Percentiles rank a stretch among this genome's conserved stretches.
Conservation (phyloP, 768 basidiomycete species). For the Lentinula aciculospora region DNA sequence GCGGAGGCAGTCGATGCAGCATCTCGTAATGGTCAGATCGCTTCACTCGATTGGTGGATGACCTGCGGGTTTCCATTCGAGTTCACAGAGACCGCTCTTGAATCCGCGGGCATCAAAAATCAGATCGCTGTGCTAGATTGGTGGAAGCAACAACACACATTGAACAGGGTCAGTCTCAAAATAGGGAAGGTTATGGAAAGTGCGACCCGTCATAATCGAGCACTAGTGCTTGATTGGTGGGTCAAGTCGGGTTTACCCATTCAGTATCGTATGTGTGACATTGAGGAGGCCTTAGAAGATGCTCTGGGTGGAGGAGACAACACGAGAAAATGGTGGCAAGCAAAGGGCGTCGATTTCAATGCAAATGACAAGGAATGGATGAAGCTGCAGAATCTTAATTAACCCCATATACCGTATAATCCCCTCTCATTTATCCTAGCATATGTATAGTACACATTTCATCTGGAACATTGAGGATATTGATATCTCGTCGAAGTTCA, state of each 20-base stretch:
- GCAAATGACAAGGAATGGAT: conserved; percentile 87
- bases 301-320: conserved; percentile 75
- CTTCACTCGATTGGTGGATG: conserved; percentile 80
- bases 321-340: conserved; percentile 76
- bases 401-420: conserved; percentile 11
- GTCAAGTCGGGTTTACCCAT: conserved; percentile 70
- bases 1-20: conserved; percentile 75
- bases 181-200: conserved; percentile 83
- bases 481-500: conserved; percentile 80
- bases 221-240: conserved; percentile 88
- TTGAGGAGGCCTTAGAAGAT: conserved; percentile 88
- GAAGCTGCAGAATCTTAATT: conserved; percentile 75
- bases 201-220: conserved; percentile 78
- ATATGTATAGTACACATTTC: conserved; percentile 87
- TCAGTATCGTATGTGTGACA: conserved; percentile 86
- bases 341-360: conserved; percentile 77
- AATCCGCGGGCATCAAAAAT: conserved; percentile 74
- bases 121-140: conserved; percentile 75
- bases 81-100: conserved; percentile 77
- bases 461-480: conserved; percentile 92
- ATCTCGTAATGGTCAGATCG: conserved; percentile 69
- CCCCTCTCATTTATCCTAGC: conserved; percentile 47
- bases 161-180: conserved; percentile 56
- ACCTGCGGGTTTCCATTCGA: conserved; percentile 58
- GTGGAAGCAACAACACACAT: conserved; percentile 64